These are phyloP conservation scores for Cucurbita argyrosperma DNA, from an alignment of 306 rosid species.

Conservation along the genomic window DNA sequence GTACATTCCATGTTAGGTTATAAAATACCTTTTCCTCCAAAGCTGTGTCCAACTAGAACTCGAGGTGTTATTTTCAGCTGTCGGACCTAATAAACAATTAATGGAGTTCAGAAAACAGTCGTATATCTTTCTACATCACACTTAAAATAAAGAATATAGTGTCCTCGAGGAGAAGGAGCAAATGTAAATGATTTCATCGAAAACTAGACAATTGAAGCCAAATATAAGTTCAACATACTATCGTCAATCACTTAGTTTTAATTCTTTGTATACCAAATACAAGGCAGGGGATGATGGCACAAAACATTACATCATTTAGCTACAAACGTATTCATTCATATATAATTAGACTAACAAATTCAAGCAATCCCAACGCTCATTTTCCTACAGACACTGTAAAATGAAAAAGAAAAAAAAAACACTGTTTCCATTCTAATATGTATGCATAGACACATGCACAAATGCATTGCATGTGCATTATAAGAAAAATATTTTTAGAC, in stretches of 20 bases:
- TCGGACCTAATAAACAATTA: conserved; percentile 38
- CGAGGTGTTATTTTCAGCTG: conserved; percentile 75
- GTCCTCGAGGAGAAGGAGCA: not conserved
- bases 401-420: not conserved
- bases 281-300: not conserved
- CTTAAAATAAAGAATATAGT: not conserved
- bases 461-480: too few relatives aligned
- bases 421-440: too few relatives aligned
- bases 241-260: not conserved
- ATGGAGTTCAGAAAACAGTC: not conserved
- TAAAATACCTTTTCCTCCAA: conserved; percentile 79
- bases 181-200: not conserved
- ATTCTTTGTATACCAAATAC: not conserved
- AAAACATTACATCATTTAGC: not conserved
- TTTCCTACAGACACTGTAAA: not conserved
- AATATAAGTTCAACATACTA: not conserved
- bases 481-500: not conserved
- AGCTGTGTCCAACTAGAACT: conserved; percentile 87
- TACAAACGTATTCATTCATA: not conserved
- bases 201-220: not conserved
- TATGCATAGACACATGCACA: too few relatives aligned
- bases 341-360: not conserved
- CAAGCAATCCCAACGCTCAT: not conserved
- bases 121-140: not conserved
- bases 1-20: not conserved